Evolutionary conservation across 2,329 filamentous ascomycete species (phyloP), one percentile per base, ranked within the genome.

Genomic region (Xylaria sp.): DNA sequence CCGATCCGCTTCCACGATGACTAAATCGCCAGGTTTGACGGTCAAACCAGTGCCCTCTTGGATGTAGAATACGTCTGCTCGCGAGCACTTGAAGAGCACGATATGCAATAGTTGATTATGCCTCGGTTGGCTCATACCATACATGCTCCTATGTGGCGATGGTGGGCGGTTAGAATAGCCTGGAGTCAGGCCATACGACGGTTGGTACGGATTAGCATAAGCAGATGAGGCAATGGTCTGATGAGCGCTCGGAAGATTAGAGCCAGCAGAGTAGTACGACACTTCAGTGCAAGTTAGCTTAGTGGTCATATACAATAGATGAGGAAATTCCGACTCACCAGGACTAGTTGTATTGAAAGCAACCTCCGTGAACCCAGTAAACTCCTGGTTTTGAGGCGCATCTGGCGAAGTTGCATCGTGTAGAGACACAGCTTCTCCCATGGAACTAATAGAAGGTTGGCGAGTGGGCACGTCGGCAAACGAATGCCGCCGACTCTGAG

Each of bases 1-100:
- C 71, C 96, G 93, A 79, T 99, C 97, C 28, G 96, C 96, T 81
- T 99, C 96, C 20, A 97, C 94, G 73, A 99, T 98, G 69, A 99
- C 97, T 61, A 98, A 85, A 78, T 99, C 96, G 38, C 96, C 96
- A 20, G 91, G 90, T 75, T 94, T 96, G 63, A 98, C 92, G 23
- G 92, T 92, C 38, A 99, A 86, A 3, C 96, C 96, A 6, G 94
- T 98, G 69, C 95, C 94, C 79, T 97, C 94, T 79, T 97, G 94
- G 40, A 97, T 93, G 80, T 97, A 98, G 80, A 97, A 99, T 10
- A 98, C 93, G 77, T 98, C 96, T 44, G 95, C 94, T 70, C 96
- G 89, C 42, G 93, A 93, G 79, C 94, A 97, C 81, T 99, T 99
- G 88, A 99, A 99, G 6, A 95, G 89, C 17, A 99, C 95, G 62